Conservation (phyloP, 1,284 basidiomycete species). For the Afroboletus lepidellus region DNA sequence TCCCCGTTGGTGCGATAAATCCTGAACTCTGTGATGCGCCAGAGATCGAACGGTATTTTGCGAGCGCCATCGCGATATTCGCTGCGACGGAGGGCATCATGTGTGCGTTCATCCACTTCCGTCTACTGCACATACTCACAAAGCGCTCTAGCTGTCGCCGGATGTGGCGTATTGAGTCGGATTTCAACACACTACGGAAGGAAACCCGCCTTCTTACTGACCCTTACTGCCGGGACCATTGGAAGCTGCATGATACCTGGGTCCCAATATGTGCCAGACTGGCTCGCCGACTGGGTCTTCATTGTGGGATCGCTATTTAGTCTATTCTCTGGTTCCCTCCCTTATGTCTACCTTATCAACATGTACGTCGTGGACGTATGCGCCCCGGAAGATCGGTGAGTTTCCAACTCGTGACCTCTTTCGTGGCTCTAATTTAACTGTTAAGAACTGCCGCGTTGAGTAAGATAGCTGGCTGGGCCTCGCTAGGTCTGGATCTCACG, state of each 20-base stretch:
- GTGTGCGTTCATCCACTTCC: constrained; percentile 17
- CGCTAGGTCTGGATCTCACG: constrained; percentile 21
- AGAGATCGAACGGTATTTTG: constrained; percentile 22
- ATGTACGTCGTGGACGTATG: constrained; percentile 33
- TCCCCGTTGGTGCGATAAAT: constrained; percentile 9
- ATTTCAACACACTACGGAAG: constrained; percentile 32
- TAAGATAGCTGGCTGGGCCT: constrained; percentile 29
- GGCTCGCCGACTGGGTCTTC: constrained; percentile 17
- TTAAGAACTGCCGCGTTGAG: constrained; percentile 32
- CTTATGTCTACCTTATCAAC: constrained; percentile 22
- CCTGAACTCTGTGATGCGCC: constrained; percentile 26
- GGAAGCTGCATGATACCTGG: constrained; percentile 20
- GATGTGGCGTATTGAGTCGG: constrained; percentile 22
- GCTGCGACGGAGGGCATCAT: constrained; percentile 14
- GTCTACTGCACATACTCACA: constrained; percentile 2
- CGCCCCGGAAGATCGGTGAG: constrained; percentile 28
- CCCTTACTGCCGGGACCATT: constrained; percentile 14
- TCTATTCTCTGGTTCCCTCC: constrained; percentile 9
- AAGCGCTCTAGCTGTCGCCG: constrained; percentile 13
- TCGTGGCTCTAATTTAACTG: neutral
- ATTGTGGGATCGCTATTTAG: constrained; percentile 18
- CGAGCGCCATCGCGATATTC: constrained; percentile 19
- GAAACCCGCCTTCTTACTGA: constrained; percentile 29
- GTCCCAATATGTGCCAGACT: constrained; percentile 15
- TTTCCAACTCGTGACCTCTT: neutral